Evolutionary conservation across 768 basidiomycete genomes (phyloP).

Genomic region (Russula virescens): DNA sequence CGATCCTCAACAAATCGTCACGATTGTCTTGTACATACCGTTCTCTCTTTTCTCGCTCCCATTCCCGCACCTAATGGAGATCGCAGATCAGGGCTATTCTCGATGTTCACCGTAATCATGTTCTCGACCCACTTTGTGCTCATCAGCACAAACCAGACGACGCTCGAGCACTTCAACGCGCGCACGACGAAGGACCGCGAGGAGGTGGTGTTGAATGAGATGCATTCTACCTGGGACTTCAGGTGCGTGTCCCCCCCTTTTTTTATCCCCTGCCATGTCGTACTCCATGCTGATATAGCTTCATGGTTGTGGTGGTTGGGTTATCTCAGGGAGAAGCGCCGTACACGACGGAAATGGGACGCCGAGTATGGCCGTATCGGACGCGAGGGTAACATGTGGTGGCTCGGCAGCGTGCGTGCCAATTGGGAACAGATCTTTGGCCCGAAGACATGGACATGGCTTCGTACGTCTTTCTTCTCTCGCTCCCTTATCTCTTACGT

Average conservation of each 20-base stretch:
- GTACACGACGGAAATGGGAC: slow-evolving; percentile 53
- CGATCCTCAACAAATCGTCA: slow-evolving; percentile 65
- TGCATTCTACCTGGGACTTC: slow-evolving; percentile 50
- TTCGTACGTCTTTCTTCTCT: slow-evolving; percentile 53
- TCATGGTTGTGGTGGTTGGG: neutral
- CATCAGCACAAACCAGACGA: slow-evolving; percentile 61
- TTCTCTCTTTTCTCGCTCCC: neutral
- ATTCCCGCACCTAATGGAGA: neutral
- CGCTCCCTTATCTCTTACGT: no score
- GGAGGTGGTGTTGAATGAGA: slow-evolving; percentile 40
- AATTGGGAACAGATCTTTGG: slow-evolving; percentile 90
- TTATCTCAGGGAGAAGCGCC: slow-evolving; percentile 43
- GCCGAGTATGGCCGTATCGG: slow-evolving; percentile 73
- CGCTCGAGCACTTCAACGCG: slow-evolving; percentile 68
- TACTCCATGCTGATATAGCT: neutral
- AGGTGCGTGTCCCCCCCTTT: slow-evolving; percentile 37
- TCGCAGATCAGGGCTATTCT: slow-evolving; percentile 61
- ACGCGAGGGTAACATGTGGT: slow-evolving; percentile 85
- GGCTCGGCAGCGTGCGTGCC: slow-evolving; percentile 52
- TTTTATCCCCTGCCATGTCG: neutral
- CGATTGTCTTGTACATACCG: slow-evolving; percentile 66
- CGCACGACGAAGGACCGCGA: slow-evolving; percentile 64
- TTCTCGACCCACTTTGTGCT: slow-evolving; percentile 53
- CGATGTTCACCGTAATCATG: slow-evolving; percentile 60
- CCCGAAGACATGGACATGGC: slow-evolving; percentile 57